Evolutionary conservation across 352 stramenopile genomes (phyloP).

Genomic region (Pythium vanterpoolii): DNA sequence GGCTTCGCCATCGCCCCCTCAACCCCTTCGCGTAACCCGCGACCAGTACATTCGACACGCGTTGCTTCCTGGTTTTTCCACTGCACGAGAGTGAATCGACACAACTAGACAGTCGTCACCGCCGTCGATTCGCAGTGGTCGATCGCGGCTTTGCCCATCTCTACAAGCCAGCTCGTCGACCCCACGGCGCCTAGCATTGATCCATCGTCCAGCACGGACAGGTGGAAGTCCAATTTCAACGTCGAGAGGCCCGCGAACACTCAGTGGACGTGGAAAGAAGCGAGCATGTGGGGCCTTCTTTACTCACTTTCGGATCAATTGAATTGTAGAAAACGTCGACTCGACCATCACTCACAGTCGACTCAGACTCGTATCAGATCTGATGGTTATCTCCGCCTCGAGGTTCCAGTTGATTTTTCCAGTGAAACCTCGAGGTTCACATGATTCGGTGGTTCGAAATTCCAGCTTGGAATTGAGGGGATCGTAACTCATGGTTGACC

Average conservation of each 20-base stretch:
- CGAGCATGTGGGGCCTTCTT: slow-evolving; percentile 3
- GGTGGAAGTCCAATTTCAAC: not conserved
- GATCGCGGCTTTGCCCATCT: slow-evolving; percentile 9
- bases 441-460: not conserved
- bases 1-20: not conserved
- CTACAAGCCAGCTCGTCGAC: slow-evolving; percentile 5
- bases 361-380: not conserved
- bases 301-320: not conserved
- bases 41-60: not conserved
- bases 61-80: not conserved
- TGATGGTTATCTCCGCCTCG: not conserved
- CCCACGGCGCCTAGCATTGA: not conserved
- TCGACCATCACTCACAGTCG: slow-evolving; percentile 2
- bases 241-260: not conserved
- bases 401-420: not conserved
- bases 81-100: slow-evolving; percentile 9
- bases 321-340: not conserved
- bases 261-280: not conserved
- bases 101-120: slow-evolving; percentile 7
- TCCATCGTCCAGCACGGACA: slow-evolving; percentile 8
- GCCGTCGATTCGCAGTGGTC: slow-evolving; percentile 13
- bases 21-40: not conserved
- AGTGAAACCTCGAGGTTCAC: not conserved
- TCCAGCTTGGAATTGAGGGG: not conserved
- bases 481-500: not conserved